Base-by-base conservation (phyloP, 2,329 filamentous ascomycete species). In the Paecilomyces fulvus region DNA sequence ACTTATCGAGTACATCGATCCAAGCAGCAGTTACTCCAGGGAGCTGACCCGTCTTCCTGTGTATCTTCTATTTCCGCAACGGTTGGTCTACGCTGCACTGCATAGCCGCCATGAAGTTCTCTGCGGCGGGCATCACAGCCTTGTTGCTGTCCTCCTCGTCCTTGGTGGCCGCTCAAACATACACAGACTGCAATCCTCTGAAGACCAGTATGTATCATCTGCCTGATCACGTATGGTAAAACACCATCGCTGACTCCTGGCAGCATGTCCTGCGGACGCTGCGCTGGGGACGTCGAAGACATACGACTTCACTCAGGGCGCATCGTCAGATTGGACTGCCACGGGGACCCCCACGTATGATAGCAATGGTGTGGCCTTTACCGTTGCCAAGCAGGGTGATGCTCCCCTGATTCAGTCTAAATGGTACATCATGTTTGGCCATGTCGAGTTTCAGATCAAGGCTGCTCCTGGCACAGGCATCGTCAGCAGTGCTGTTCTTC, bases 361-460 rank as follows among this genome's bases (percentile, higher is more conserved):
- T 69, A 78, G 79, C 56, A 82, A 92, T 69, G 94, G 94, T 58
- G 92, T 83, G 25, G 83, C 83, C 14, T 95, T 99, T 71, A 91
- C 89, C 25, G 86, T 99, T 54, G 75, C 83, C 54, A 77, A 85
- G 67, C 80, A 85, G 53, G 92, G 92, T 56, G 90, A 99, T 69
- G 83, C 90, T 2, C 94, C 94, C 0, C 88, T 92, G 71, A 83
- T 99, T 59, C 82, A 82, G 61, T 95, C 91, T 59, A 84, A 94
- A 66, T 97, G 95, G 83, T 97, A 96, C 80, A 96, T 99, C 77
- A 97, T 99, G 94, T 99, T 96, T 71, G 94, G 94, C 63, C 88
- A 87, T 61, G 89, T 96, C 68, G 88, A 95, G 62, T 83, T 92
- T 63, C 86, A 84, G 30, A 81, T 96, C 78, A 92, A 92, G 75